Conservation (phyloP, 1,139 yeast genomes). For the Kurtzmaniella natalensis region DNA sequence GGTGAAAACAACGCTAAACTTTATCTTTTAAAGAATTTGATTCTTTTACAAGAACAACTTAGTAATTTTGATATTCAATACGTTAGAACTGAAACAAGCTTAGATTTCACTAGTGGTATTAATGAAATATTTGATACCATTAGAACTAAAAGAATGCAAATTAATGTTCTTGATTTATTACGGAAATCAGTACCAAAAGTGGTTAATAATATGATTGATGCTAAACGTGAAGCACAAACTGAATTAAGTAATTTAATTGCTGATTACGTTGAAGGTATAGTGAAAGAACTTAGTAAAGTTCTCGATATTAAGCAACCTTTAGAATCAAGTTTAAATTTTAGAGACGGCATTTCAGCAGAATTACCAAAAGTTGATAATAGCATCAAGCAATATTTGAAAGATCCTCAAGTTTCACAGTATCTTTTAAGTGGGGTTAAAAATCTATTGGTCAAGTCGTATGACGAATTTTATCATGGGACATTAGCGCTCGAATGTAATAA, state of each 20-base stretch:
- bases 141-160: conserved; percentile 24
- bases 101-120: conserved; percentile 75
- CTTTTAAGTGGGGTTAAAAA: conserved; percentile 29
- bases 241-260: conserved; percentile 71
- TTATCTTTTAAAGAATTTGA: conserved; percentile 66
- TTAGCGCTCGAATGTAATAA: conserved; percentile 11
- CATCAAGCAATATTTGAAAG: conserved; percentile 45
- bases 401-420: conserved; percentile 26
- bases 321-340: conserved; percentile 31
- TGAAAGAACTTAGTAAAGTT: conserved; percentile 33
- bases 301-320: conserved; percentile 24
- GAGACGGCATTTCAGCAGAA: conserved; percentile 44
- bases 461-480: conserved; percentile 21
- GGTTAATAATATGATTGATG: conserved; percentile 83
- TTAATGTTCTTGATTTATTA: conserved; percentile 56
- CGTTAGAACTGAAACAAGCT: conserved; percentile 63
- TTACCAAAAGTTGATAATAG: conserved; percentile 54
- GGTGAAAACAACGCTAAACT: conserved; percentile 56
- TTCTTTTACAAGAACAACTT: conserved; percentile 66
- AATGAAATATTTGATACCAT: conserved; percentile 52
- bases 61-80: conserved; percentile 78
- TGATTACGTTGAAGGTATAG: conserved; percentile 46
- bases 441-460: conserved; percentile 29
- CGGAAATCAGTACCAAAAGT: conserved; percentile 75
- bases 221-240: conserved; percentile 69